A percentile compares a stretch with the other conserved stretches of the same genome.
phyloP scores from a whole-genome alignment of 371 early-diverging fungal species.

The Saksenaea oblongispora region DNA sequence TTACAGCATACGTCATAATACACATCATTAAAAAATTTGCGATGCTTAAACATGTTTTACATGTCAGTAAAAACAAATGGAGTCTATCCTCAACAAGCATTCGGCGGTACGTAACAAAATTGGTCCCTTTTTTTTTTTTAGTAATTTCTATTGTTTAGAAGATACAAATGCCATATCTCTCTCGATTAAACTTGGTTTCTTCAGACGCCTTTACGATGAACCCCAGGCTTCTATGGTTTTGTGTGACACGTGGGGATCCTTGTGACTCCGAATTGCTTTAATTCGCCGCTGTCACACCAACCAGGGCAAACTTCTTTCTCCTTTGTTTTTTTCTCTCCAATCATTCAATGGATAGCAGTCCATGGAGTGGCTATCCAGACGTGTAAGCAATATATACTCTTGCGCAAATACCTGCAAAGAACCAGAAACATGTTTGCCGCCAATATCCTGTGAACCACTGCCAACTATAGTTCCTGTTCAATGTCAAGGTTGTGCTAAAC shows the following conservation, averaged over 20 bases:
- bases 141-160: not conserved
- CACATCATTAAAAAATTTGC: too few relatives aligned
- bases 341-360: slow-evolving; percentile 1
- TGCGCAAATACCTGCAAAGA: slow-evolving; percentile 17
- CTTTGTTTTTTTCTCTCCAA: not conserved
- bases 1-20: too few relatives aligned
- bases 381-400: slow-evolving; percentile 28
- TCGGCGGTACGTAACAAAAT: too few relatives aligned
- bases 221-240: not conserved
- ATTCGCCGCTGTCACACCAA: not conserved
- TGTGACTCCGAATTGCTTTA: not conserved
- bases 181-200: too few relatives aligned
- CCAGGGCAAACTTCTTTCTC: not conserved
- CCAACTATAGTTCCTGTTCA: slow-evolving; percentile 24
- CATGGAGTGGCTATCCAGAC: slow-evolving; percentile 41
- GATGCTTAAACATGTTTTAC: too few relatives aligned
- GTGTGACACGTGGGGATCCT: slow-evolving; percentile 1
- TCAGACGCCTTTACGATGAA: too few relatives aligned
- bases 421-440: slow-evolving; percentile 21
- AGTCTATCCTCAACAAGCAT: too few relatives aligned
- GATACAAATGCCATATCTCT: too few relatives aligned
- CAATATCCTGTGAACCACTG: slow-evolving; percentile 23
- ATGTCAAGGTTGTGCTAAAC: slow-evolving; percentile 29
- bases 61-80: too few relatives aligned
- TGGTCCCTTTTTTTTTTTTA: not conserved